These are phyloP conservation scores for Cryptosporidium parvum DNA, from an alignment of 169 alveolate genomes.

Conservation along the genomic window DNA sequence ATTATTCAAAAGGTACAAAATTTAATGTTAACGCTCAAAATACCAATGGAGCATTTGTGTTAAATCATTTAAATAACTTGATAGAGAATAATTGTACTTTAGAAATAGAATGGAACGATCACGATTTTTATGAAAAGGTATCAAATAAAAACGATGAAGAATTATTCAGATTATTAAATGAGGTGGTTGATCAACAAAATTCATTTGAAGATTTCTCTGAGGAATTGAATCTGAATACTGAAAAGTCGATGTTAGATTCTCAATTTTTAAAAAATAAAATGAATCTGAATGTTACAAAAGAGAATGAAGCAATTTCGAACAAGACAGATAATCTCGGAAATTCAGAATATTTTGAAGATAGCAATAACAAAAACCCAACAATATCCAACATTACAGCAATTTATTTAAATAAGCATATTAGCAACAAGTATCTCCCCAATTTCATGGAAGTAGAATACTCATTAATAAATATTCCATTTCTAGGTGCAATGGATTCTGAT, in stretches of 20 bases:
- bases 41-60: conserved; percentile 30
- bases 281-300: neutral
- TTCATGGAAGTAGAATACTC: neutral
- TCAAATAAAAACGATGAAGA: conserved; percentile 45
- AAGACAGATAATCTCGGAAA: neutral
- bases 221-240: neutral
- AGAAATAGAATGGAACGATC: conserved; percentile 70
- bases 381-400: conserved; percentile 23
- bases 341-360: neutral
- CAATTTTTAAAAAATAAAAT: neutral
- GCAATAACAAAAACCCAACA: neutral
- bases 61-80: conserved; percentile 48
- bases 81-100: conserved; percentile 1
- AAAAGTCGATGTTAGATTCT: neutral
- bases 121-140: conserved; percentile 49
- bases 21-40: neutral
- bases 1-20: conserved; percentile 1
- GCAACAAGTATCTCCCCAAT: neutral
- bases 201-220: neutral
- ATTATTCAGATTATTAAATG: conserved; percentile 43
- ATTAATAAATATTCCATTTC: conserved; percentile 28
- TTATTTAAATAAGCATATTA: neutral
- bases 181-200: neutral
- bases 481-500: conserved; percentile 61
- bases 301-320: neutral